A percentile compares a stretch with the other conserved stretches of the same genome.
Evolutionary conservation across 441 rosid genomes (phyloP).

Genomic region (Rhodomyrtus psidioides): DNA sequence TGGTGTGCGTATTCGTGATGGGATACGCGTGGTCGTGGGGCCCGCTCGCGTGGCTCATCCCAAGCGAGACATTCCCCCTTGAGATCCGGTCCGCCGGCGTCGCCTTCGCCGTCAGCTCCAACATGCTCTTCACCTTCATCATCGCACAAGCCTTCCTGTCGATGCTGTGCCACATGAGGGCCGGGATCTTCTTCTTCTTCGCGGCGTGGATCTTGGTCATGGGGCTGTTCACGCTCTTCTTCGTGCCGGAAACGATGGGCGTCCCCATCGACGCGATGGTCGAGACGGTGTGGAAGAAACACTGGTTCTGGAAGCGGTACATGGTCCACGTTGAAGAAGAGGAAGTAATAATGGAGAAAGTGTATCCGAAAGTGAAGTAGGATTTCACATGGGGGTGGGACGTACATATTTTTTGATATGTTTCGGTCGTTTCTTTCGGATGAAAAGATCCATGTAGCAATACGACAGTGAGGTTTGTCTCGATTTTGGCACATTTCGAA

Average conservation of each 20-base stretch:
- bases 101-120: conserved; percentile 50
- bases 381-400: too few relatives aligned
- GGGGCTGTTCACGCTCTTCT: conserved; percentile 42
- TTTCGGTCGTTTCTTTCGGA: too few relatives aligned
- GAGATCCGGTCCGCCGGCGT: conserved; percentile 61
- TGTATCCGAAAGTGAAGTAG: too few relatives aligned
- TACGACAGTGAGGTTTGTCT: too few relatives aligned
- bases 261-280: conserved; percentile 52
- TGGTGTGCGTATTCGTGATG: conserved; percentile 48
- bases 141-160: conserved; percentile 68
- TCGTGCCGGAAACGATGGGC: conserved; percentile 55
- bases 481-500: too few relatives aligned
- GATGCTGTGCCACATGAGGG: conserved; percentile 48
- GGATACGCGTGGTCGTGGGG: conserved; percentile 75
- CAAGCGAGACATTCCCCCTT: conserved; percentile 53
- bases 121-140: conserved; percentile 65
- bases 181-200: conserved; percentile 53
- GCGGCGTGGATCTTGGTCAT: conserved; percentile 50
- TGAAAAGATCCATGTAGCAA: too few relatives aligned
- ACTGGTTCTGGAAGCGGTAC: conserved; percentile 46
- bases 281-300: conserved; percentile 55
- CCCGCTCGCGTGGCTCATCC: conserved; percentile 65
- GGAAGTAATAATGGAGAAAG: background rate
- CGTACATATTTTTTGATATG: too few relatives aligned
- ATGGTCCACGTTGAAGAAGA: conserved; percentile 19